Base-by-base conservation (phyloP, 2,329 filamentous ascomycete genomes). In the Lachnellula hyalina region DNA sequence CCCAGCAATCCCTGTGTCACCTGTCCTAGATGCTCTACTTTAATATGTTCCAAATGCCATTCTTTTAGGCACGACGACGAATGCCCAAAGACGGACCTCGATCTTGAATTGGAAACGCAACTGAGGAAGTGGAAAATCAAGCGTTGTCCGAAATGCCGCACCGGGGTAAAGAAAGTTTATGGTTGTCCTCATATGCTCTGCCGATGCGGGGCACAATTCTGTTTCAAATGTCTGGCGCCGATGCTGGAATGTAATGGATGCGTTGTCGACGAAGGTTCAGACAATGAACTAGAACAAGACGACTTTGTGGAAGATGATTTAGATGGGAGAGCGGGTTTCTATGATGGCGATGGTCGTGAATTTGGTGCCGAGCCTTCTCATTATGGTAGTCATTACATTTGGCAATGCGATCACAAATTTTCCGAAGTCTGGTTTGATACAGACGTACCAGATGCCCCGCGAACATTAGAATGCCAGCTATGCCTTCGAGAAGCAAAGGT, bases 91-190 rank as follows among this genome's bases (percentile, higher is more conserved):
- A 64, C 69, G 4, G 71, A 73, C 34, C 54, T 71, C 21, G 70
- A 75, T 17, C 60, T 67, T 5, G 66, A 68, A 46, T 25, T 70
- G 3, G 66, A 68, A 28, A 53, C 49, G 5, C 62, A 75, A 35
- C 65, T 80, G 2, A 66, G 69, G 47, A 67, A 64, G 42, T 77
- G 72, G 67, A 73, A 74, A 3, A 75, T 77, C 63, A 80, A 78
- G 62, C 68, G 71, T 8, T 81, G 78, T 52, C 77, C 77, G 0
- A 74, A 74, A 2, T 25, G 25, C 25, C 25, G 5, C 25, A 25
- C 25, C 6, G 25, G 25, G 25, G 25, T 25, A 25, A 25, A 7
- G 6, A 25, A 25, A 5, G 25, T 25, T 6, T 25, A 25, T 25
- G 25, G 25, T 7, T 25, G 25, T 25, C 6, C 25, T 25, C 6